These are phyloP conservation scores for Dryadomyces quercivorus DNA, from an alignment of 2,329 filamentous ascomycete species.

Conservation along the genomic window DNA sequence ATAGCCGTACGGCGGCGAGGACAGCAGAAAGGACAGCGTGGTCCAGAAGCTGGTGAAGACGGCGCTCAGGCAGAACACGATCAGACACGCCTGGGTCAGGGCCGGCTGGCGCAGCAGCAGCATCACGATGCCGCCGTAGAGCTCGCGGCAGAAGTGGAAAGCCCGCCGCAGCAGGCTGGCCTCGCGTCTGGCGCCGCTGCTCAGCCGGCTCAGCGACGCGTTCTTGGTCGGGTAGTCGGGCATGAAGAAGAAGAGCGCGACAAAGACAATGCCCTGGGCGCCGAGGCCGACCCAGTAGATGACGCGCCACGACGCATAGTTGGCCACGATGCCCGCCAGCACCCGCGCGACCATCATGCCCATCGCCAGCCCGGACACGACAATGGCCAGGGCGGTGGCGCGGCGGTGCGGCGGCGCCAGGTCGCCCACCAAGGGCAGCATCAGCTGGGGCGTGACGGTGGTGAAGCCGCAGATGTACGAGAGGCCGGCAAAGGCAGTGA, in stretches of 20 bases:
- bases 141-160: constrained; percentile 51
- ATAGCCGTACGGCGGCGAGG: constrained; percentile 57
- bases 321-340: constrained; percentile 61
- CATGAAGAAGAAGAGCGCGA: constrained; percentile 59
- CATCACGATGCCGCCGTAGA: constrained; percentile 54
- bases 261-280: constrained; percentile 55
- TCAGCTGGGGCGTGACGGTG: constrained; percentile 67
- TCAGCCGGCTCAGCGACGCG: constrained; percentile 28
- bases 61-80: constrained; percentile 46
- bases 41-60: constrained; percentile 44
- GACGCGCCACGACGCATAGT: constrained; percentile 62
- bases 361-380: constrained; percentile 62
- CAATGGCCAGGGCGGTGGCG: constrained; percentile 58
- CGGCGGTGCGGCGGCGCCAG: constrained; percentile 57
- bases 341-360: constrained; percentile 67
- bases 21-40: constrained; percentile 67
- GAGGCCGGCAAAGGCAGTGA: constrained; percentile 52
- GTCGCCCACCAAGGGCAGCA: constrained; percentile 72
- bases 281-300: constrained; percentile 70
- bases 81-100: constrained; percentile 56
- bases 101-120: constrained; percentile 55
- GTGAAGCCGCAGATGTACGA: constrained; percentile 66
- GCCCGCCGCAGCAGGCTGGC: neutral
- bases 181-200: neutral
- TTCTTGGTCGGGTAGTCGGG: constrained; percentile 72